Evolutionary conservation across 2,329 filamentous ascomycete genomes (phyloP).

Genomic region (Verticillium albo-atrum): DNA sequence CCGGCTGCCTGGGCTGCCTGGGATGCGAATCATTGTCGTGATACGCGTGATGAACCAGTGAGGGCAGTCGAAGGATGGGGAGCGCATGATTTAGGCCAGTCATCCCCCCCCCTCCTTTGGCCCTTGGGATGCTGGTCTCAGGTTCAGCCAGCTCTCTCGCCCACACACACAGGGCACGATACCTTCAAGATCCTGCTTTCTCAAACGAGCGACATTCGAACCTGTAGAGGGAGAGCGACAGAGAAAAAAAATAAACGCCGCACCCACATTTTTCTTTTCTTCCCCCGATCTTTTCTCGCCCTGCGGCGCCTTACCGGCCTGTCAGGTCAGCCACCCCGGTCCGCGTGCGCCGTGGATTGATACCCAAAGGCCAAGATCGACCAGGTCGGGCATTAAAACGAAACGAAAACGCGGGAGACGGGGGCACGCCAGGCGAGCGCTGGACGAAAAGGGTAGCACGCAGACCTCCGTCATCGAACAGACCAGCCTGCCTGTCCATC

Average conservation of each 20-base stretch:
- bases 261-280: constrained; percentile 1
- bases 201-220: background rate
- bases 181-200: background rate
- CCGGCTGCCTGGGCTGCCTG: constrained; percentile 1
- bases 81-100: background rate
- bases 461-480: background rate
- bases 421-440: background rate
- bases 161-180: constrained; percentile 6
- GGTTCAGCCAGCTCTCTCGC: background rate
- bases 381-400: background rate
- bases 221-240: no score
- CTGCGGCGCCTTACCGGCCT: background rate
- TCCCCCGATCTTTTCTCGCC: constrained; percentile 9
- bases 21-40: background rate
- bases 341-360: background rate
- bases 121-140: background rate
- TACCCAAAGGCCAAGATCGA: background rate
- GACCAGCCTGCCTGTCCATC: no score
- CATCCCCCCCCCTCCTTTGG: background rate
- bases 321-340: constrained; percentile 1
- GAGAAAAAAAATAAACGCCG: background rate
- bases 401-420: background rate
- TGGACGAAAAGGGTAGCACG: background rate
- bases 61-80: background rate
- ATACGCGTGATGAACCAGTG: no score